Percentiles rank a stretch among this genome's conserved stretches.
phyloP scores from a whole-genome alignment of 2,329 filamentous ascomycete genomes.

The Diaporthe sp. region DNA sequence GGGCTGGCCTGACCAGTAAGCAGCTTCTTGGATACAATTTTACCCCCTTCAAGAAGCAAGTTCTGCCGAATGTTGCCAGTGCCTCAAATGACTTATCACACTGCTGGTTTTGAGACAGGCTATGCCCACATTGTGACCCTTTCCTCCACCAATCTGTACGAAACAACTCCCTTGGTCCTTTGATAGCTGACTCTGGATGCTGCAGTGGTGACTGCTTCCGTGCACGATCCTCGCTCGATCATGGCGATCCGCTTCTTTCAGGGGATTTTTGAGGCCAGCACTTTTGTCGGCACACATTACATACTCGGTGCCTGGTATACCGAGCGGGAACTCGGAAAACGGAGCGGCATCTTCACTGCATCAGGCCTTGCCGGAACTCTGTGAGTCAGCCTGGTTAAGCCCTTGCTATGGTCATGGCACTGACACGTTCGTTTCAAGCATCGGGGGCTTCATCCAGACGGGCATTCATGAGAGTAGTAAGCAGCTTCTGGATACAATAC shows the following conservation, averaged over 20 bases:
- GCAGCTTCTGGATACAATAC: no score
- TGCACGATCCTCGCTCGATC: slow-evolving; percentile 61
- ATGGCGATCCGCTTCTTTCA: slow-evolving; percentile 70
- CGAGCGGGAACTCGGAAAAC: slow-evolving; percentile 68
- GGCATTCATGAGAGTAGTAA: slow-evolving; percentile 57
- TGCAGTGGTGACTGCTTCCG: slow-evolving; percentile 69
- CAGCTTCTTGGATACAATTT: no score
- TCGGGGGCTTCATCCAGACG: slow-evolving; percentile 71
- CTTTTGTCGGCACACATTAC: slow-evolving; percentile 68
- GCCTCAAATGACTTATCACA: no score
- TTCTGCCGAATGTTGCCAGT: no score
- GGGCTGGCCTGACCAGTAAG: slow-evolving; percentile 73
- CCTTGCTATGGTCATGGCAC: neutral
- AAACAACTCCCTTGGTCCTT: no score
- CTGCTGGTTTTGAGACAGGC: no score
- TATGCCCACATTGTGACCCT: no score
- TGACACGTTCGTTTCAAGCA: neutral
- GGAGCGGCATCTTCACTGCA: slow-evolving; percentile 69
- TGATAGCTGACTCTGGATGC: no score
- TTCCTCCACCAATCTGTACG: no score
- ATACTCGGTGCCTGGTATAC: slow-evolving; percentile 72
- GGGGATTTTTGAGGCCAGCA: slow-evolving; percentile 65
- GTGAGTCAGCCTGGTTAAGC: slow-evolving; percentile 42
- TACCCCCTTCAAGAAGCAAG: no score
- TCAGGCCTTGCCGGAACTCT: slow-evolving; percentile 69